These are phyloP conservation scores for Neolecta irregularis DNA, from an alignment of 1,139 yeast genomes.

Conservation along the genomic window DNA sequence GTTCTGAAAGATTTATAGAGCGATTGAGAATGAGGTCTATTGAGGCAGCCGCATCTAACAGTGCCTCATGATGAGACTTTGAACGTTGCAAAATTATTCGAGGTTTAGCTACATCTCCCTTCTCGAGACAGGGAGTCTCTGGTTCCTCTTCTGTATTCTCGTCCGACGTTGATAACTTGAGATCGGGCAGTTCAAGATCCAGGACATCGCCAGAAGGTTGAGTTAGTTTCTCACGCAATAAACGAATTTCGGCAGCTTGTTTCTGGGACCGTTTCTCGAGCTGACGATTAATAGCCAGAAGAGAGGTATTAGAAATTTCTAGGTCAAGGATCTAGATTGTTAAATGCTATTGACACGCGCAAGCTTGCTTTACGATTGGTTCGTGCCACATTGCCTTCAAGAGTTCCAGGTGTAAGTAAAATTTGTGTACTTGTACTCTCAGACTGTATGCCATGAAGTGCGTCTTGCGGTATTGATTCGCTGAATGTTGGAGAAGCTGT, in stretches of 20 bases:
- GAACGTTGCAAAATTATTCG: no score
- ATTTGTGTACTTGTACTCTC: not conserved
- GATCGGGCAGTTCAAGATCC: not conserved
- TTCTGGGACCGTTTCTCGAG: slow-evolving; percentile 15
- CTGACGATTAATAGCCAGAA: slow-evolving; percentile 16
- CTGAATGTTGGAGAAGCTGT: not conserved
- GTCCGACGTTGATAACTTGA: not conserved
- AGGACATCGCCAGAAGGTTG: no score
- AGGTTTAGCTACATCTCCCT: no score
- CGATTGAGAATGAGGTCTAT: no score
- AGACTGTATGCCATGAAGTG: not conserved
- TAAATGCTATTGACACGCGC: not conserved
- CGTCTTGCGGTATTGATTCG: not conserved
- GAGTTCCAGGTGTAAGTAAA: not conserved
- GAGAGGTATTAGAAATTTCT: slow-evolving; percentile 17
- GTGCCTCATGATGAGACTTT: no score
- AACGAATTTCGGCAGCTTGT: slow-evolving; percentile 15
- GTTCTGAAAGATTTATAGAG: no score
- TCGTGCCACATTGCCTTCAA: slow-evolving; percentile 1
- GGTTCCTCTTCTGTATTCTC: not conserved
- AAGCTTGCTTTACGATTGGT: slow-evolving; percentile 3
- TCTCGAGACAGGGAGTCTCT: no score
- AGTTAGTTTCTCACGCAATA: slow-evolving; percentile 8
- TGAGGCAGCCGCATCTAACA: no score
- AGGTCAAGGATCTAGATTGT: slow-evolving; percentile 14